These are phyloP conservation scores for Clarireedia paspali DNA, from an alignment of 2,329 filamentous ascomycete species.

Conservation along the genomic window DNA sequence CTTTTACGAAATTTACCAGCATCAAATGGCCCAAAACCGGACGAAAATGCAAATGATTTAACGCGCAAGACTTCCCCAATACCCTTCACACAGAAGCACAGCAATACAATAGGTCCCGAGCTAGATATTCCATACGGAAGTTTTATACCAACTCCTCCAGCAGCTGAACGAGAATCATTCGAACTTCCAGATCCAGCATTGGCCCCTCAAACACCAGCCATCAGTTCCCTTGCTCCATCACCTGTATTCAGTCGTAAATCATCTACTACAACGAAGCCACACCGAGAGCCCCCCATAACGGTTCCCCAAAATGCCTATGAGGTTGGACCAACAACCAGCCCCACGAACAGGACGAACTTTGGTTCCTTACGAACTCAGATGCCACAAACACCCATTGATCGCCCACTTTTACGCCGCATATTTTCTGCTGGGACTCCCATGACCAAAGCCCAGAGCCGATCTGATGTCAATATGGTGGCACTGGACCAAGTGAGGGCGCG, in stretches of 20 bases:
- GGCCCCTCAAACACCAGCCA: constrained; percentile 6
- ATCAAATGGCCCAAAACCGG: not conserved
- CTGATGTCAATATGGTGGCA: constrained; percentile 44
- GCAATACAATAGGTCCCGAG: not conserved
- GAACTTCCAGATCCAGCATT: constrained; percentile 54
- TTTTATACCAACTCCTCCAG: constrained; percentile 48
- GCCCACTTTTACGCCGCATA: constrained; percentile 21
- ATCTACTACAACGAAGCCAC: not conserved
- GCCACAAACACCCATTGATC: constrained; percentile 15
- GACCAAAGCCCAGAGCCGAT: constrained; percentile 34
- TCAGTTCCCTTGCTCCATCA: not conserved
- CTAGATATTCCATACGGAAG: constrained; percentile 46
- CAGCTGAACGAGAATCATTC: constrained; percentile 33
- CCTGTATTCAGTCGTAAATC: not conserved
- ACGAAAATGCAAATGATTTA: not conserved
- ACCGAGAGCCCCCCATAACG: not conserved
- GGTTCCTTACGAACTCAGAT: constrained; percentile 17
- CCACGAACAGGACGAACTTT: constrained; percentile 20
- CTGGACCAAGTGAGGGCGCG: constrained; percentile 60
- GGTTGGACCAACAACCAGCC: constrained; percentile 32
- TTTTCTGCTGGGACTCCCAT: constrained; percentile 23
- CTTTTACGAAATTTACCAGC: constrained; percentile 4
- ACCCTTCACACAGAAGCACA: not conserved
- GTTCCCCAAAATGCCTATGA: constrained; percentile 33
- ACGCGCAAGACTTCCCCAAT: not conserved